Conservation (phyloP, 208 protist genomes). For the Leishmania major region DNA sequence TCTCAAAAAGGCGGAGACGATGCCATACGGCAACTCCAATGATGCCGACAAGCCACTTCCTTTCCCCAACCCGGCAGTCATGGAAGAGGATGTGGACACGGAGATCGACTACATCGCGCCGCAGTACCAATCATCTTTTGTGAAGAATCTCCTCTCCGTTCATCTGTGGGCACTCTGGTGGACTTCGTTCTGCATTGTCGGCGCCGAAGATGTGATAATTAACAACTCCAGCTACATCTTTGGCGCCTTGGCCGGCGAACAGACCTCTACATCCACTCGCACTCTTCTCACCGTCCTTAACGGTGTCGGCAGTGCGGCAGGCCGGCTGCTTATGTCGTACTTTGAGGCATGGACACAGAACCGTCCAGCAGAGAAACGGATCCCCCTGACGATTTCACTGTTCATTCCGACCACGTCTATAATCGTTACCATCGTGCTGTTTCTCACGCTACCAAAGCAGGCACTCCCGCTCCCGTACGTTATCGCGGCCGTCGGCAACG, state of each 20-base stretch:
- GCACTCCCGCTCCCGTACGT: slow-evolving; percentile 43
- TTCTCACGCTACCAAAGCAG: slow-evolving; percentile 29
- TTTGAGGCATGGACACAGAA: slow-evolving; percentile 51
- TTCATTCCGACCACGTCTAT: slow-evolving; percentile 44
- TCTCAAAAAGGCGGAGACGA: neutral
- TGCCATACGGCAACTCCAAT: neutral
- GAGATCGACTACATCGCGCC: slow-evolving; percentile 58
- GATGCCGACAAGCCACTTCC: slow-evolving; percentile 12
- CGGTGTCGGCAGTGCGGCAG: slow-evolving; percentile 44
- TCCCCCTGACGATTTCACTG: slow-evolving; percentile 47
- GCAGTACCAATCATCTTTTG: slow-evolving; percentile 49
- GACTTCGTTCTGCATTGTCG: slow-evolving; percentile 28
- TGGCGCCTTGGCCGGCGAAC: slow-evolving; percentile 36
- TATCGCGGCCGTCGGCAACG: slow-evolving; percentile 47
- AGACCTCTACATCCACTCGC: slow-evolving; percentile 23
- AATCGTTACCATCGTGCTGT: slow-evolving; percentile 43
- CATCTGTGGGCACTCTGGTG: slow-evolving; percentile 37
- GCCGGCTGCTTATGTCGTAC: slow-evolving; percentile 43
- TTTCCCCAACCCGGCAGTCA: neutral
- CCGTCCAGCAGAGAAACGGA: slow-evolving; percentile 43
- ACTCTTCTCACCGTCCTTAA: slow-evolving; percentile 53
- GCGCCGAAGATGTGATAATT: slow-evolving; percentile 43
- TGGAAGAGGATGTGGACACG: slow-evolving; percentile 14
- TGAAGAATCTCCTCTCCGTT: slow-evolving; percentile 34
- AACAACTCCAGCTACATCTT: slow-evolving; percentile 49